These are phyloP conservation scores for Pestalotiopsis sp. DNA, from an alignment of 2,329 filamentous ascomycete genomes.

Conservation along the genomic window DNA sequence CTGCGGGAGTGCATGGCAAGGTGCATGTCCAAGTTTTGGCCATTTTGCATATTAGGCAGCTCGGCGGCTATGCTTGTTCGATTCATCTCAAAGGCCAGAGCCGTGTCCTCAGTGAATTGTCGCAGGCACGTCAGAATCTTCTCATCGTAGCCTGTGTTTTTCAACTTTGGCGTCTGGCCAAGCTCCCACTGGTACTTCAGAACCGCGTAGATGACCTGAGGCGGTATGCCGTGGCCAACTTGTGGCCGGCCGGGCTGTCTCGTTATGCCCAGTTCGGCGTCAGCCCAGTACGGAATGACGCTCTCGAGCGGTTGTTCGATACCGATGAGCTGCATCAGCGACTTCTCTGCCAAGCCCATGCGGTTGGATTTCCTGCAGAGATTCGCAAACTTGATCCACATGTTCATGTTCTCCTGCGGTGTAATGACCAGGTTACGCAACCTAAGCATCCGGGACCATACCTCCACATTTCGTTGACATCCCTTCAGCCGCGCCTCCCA, in stretches of 20 bases:
- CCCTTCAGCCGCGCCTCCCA: slow-evolving; percentile 96
- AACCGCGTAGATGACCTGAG: slow-evolving; percentile 92
- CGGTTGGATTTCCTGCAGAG: slow-evolving; percentile 95
- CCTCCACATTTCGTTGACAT: slow-evolving; percentile 95
- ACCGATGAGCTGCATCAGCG: slow-evolving; percentile 85
- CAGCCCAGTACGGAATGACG: slow-evolving; percentile 63
- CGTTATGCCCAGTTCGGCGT: slow-evolving; percentile 20
- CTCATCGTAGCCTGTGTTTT: slow-evolving; percentile 49
- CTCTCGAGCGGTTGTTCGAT: slow-evolving; percentile 65
- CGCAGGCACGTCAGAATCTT: slow-evolving; percentile 61
- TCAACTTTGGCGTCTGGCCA: slow-evolving; percentile 60
- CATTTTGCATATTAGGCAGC: slow-evolving; percentile 50
- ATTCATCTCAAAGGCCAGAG: slow-evolving; percentile 55
- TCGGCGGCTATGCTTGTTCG: slow-evolving; percentile 51
- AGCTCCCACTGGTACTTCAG: slow-evolving; percentile 97
- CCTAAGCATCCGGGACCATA: slow-evolving; percentile 98
- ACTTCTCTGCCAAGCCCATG: slow-evolving; percentile 93
- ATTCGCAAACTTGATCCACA: slow-evolving; percentile 99
- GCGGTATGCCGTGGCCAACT: slow-evolving; percentile 48
- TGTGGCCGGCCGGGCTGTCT: slow-evolving; percentile 20
- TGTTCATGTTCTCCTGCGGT: slow-evolving; percentile 92
- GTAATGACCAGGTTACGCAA: slow-evolving; percentile 89
- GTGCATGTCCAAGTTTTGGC: slow-evolving; percentile 35
- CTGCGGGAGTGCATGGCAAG: slow-evolving; percentile 9
- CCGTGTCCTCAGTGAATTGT: slow-evolving; percentile 63